A percentile compares a stretch with the other conserved stretches of the same genome.
phyloP scores from a whole-genome alignment of 306 rosid species.

The Arachis stenosperma region DNA sequence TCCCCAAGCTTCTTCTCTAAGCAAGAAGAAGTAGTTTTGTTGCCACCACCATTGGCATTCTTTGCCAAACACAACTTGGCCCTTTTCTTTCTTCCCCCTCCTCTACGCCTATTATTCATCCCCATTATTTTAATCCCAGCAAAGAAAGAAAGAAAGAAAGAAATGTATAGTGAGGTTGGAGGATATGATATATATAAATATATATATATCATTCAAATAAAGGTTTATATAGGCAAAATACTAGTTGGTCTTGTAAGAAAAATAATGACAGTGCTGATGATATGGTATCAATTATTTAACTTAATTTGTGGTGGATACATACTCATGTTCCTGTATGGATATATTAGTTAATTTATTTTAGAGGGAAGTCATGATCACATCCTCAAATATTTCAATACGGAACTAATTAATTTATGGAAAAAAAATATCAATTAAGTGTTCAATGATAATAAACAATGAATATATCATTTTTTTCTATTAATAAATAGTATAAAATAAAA shows the following conservation, averaged over 20 bases:
- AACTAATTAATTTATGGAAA: too few species aligned
- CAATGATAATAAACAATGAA: too few species aligned
- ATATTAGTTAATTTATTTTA: too few species aligned
- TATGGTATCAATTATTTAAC: too few species aligned
- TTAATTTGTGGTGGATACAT: conserved; percentile 37
- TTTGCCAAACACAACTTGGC: conserved; percentile 43
- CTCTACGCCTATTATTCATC: neutral
- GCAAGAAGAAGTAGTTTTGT: conserved; percentile 4
- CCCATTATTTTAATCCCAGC: too few species aligned
- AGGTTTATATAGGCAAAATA: conserved; percentile 44
- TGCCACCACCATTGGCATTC: conserved; percentile 30
- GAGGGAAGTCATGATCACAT: too few species aligned
- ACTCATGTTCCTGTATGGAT: neutral
- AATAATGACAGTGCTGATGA: too few species aligned
- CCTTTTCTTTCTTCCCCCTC: conserved; percentile 58
- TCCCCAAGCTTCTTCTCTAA: conserved; percentile 52
- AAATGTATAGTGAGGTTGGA: conserved; percentile 1
- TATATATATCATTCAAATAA: neutral
- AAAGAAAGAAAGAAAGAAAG: neutral
- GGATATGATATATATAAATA: too few species aligned
- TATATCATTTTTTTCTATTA: too few species aligned
- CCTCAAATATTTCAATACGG: too few species aligned
- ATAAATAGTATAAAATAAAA: too few species aligned
- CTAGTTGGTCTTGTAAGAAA: neutral
- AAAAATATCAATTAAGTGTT: too few species aligned